Base-by-base conservation (phyloP, 306 rosid species). In the Citrullus mucosospermus region DNA sequence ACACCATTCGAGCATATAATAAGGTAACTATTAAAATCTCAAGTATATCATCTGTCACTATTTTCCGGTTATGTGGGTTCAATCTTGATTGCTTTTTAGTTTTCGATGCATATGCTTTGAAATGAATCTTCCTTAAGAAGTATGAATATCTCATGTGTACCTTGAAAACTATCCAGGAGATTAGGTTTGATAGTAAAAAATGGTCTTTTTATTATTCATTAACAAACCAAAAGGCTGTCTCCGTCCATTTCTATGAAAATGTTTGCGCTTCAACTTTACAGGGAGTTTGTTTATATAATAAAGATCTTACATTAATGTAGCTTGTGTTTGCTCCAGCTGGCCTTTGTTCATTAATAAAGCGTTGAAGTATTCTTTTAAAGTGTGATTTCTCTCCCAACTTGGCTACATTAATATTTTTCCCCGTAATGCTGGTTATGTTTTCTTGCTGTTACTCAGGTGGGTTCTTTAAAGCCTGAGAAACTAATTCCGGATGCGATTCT, bases 401-500 rank as follows among this genome's bases (percentile, higher is more conserved):
- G 12, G 51, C 54, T 48, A 48, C 54, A 48, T 48, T 16, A 0
- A 48, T 48, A 48, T 41, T 41, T 68, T 20, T 70, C 32, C 53
- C 11, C 15, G 2, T 6, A 25, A 34, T 1, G 44, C 17, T 73
- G 2, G 8, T 9, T 73, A 13, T 48, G 20, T 28, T 73, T 30
- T 50, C 44, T 17, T 73, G 78, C 63, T 25, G 80, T 68, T 72
- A 68, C 54, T 81, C 87, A 91, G 98, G 87, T 91, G 57, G 90
- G 92, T 75, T 79, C 81, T 73, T 9, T 86, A 76, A 91, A 78
- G 88, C 93, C 98, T 0, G 99, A 91, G 80, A 92, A 89, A 87
- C 83, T 90, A 78, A 96, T 96, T 84, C 99, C 99, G 20, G 93
- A 87, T 43, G 74, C 83, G 79, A 91, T 96, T 86, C 91, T 96